These are phyloP conservation scores for Talaromyces pinophilus DNA, from an alignment of 2,329 filamentous ascomycete genomes.

Conservation along the genomic window DNA sequence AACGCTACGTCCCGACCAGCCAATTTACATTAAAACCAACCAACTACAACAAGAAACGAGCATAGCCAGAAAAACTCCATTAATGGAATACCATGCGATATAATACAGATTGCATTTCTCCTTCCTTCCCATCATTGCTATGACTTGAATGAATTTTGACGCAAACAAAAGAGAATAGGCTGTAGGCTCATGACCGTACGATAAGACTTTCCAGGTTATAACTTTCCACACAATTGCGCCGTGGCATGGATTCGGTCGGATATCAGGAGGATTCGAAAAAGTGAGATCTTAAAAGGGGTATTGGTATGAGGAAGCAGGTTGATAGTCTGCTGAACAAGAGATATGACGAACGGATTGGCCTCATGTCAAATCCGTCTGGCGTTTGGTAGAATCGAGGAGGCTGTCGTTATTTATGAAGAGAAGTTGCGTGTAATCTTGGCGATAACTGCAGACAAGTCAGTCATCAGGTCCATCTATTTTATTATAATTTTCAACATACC, in stretches of 20 bases:
- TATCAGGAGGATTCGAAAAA: constrained; percentile 5
- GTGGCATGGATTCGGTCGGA: background rate
- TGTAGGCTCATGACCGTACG: constrained; percentile 1
- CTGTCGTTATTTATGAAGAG: constrained; percentile 51
- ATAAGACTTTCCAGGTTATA: background rate
- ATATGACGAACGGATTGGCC: background rate
- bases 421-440: constrained; percentile 93
- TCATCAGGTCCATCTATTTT: background rate
- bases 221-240: background rate
- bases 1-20: background rate
- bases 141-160: constrained; percentile 7
- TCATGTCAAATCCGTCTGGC: background rate
- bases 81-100: constrained; percentile 14
- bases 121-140: constrained; percentile 10
- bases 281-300: constrained; percentile 10
- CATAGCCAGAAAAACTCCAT: constrained; percentile 12
- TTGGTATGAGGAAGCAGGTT: constrained; percentile 8
- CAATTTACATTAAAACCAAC: background rate
- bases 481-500: constrained; percentile 60
- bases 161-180: constrained; percentile 4
- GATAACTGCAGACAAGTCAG: constrained; percentile 65
- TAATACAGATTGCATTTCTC: constrained; percentile 18
- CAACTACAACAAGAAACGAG: background rate
- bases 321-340: background rate
- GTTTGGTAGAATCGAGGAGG: background rate